Evolutionary conservation across 768 basidiomycete species (phyloP).

Genomic region (Terana coerulea): DNA sequence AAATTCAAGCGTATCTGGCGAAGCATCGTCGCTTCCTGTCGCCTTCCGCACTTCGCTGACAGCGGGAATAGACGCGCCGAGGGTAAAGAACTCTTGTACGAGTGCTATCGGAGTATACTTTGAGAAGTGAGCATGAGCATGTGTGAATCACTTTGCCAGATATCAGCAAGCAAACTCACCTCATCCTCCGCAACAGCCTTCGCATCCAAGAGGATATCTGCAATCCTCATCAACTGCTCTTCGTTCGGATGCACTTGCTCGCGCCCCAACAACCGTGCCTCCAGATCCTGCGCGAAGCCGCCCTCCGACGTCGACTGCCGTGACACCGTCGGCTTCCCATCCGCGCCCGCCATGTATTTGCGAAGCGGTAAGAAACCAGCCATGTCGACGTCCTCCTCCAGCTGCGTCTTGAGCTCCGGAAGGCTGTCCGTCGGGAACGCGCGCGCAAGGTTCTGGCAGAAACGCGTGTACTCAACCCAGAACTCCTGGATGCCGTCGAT

Average conservation of each 20-base stretch:
- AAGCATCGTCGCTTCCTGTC: background rate
- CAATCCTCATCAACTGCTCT: slow-evolving; percentile 91
- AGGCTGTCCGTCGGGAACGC: slow-evolving; percentile 68
- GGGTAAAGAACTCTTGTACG: slow-evolving; percentile 14
- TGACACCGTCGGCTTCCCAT: slow-evolving; percentile 13
- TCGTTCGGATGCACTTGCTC: slow-evolving; percentile 82
- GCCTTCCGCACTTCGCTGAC: background rate
- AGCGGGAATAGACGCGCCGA: slow-evolving; percentile 1
- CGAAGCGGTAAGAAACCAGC: slow-evolving; percentile 83
- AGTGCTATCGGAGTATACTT: slow-evolving; percentile 24
- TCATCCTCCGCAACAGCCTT: slow-evolving; percentile 51
- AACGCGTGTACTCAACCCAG: slow-evolving; percentile 69
- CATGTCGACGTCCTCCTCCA: slow-evolving; percentile 92
- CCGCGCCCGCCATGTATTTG: slow-evolving; percentile 45
- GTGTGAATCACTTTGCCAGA: background rate
- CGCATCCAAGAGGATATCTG: slow-evolving; percentile 77
- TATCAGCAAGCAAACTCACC: slow-evolving; percentile 35
- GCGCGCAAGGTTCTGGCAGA: slow-evolving; percentile 54
- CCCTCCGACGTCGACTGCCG: background rate
- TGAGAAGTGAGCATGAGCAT: background rate
- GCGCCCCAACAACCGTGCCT: slow-evolving; percentile 2
- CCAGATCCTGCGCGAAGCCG: too few species aligned
- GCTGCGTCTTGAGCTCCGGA: slow-evolving; percentile 50
- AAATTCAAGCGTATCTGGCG: background rate
- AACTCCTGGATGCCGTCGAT: slow-evolving; percentile 46